These are phyloP conservation scores for Pseudonectria buxi DNA, from an alignment of 2,329 filamentous ascomycete genomes.

Conservation along the genomic window DNA sequence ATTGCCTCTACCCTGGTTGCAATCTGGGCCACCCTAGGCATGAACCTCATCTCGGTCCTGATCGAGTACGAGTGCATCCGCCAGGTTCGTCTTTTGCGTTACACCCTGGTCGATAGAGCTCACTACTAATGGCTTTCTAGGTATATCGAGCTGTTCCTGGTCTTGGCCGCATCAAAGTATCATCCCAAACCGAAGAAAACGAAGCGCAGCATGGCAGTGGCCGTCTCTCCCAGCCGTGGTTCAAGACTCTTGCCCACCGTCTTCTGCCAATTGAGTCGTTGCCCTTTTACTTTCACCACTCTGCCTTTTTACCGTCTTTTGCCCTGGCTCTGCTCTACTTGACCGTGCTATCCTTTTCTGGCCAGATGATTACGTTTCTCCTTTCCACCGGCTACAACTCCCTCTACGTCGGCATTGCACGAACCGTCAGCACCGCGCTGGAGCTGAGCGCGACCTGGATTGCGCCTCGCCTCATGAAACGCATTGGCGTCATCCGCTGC, in stretches of 20 bases:
- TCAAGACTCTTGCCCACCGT: conserved; percentile 10
- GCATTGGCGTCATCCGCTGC: conserved; percentile 52
- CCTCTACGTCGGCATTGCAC: conserved; percentile 44
- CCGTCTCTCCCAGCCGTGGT: not conserved
- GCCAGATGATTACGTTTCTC: conserved; percentile 60
- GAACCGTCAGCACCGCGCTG: conserved; percentile 45
- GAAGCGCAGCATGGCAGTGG: conserved; percentile 1
- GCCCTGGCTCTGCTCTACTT: conserved; percentile 54
- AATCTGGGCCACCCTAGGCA: conserved; percentile 40
- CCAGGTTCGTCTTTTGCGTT: conserved; percentile 4
- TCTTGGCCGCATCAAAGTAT: conserved; percentile 17
- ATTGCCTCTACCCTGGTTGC: conserved; percentile 40
- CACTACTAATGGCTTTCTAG: too few species aligned
- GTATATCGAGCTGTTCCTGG: conserved; percentile 17
- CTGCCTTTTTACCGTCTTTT: conserved; percentile 54
- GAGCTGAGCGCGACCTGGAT: conserved; percentile 57
- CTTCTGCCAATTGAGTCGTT: conserved; percentile 8
- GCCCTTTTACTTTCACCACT: conserved; percentile 43
- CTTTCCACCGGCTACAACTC: conserved; percentile 46
- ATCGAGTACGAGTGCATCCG: conserved; percentile 48
- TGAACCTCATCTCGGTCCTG: conserved; percentile 42
- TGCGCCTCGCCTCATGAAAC: conserved; percentile 47
- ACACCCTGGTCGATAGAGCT: not conserved
- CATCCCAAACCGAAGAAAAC: conserved; percentile 4
- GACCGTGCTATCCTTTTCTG: conserved; percentile 52